Percentiles rank a stretch among this genome's conserved stretches.
Conservation (phyloP, 2,329 filamentous ascomycete genomes). For the Pestalotiopsis fici region DNA sequence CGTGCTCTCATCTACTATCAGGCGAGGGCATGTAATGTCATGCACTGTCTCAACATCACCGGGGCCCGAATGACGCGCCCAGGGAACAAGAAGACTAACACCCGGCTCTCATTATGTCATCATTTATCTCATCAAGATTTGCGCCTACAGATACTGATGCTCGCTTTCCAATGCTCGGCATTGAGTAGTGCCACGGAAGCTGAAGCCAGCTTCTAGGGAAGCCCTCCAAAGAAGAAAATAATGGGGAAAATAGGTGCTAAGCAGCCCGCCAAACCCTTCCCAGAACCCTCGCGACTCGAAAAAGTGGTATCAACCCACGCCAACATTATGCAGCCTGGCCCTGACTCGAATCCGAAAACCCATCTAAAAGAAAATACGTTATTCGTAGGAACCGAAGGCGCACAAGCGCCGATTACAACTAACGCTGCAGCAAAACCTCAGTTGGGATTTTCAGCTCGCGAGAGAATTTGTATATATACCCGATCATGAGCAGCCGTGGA, state of each 20-base stretch:
- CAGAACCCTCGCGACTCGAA: conserved; percentile 9
- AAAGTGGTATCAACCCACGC: conserved; percentile 22
- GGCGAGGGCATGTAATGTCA: not conserved
- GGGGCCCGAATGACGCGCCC: not conserved
- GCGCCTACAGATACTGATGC: conserved; percentile 32
- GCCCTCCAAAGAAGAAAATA: conserved; percentile 4
- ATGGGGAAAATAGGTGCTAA: conserved; percentile 20
- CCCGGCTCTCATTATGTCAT: conserved; percentile 31
- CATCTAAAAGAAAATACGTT: conserved; percentile 17
- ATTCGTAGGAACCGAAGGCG: conserved; percentile 18
- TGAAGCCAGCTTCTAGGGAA: conserved; percentile 17
- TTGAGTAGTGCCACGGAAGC: conserved; percentile 21
- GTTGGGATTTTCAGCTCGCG: conserved; percentile 25
- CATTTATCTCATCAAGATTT: conserved; percentile 27
- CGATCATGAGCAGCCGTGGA: conserved; percentile 30
- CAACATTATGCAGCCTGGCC: conserved; percentile 22
- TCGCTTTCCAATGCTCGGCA: conserved; percentile 20
- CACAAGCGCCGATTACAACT: conserved; percentile 18
- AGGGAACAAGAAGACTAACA: not conserved
- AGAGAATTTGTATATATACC: conserved; percentile 32
- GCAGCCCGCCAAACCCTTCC: conserved; percentile 19
- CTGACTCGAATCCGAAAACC: conserved; percentile 20
- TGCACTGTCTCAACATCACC: not conserved
- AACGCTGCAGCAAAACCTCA: conserved; percentile 19
- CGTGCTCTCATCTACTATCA: conserved; percentile 4